Base-by-base conservation (phyloP, 2,329 filamentous ascomycete genomes). In the Fusarium sublunatum region DNA sequence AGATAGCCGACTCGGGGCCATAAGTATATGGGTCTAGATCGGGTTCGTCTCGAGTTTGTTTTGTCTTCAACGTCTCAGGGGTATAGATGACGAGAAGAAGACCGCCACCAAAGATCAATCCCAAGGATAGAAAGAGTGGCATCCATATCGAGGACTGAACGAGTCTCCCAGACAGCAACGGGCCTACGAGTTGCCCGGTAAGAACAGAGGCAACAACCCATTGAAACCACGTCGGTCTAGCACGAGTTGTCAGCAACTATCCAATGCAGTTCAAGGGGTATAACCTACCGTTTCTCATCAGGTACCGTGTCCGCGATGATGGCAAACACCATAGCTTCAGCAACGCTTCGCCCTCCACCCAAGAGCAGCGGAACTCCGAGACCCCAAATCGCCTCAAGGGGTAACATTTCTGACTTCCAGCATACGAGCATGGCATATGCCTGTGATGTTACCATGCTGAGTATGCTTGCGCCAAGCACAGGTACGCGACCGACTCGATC, bases 271-370 rank as follows among this genome's bases (percentile, higher is more conserved):
- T 32, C 15, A 12, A 10, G 6, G 7, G 22, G 12, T 12, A 24
- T 4, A 26, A 55, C 47, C 56, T 55, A 60, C 71, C 66, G 51
- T 24, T 61, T 65, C 10, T 47, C 36, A 22, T 54, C 40, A 13
- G 64, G 45, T 12, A 55, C 58, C 7, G 49, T 48, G 25, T 72
- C 68, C n/a, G 62, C 66, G 32, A 71, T 58, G 24, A 70, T 64
- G 31, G 71, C 58, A 44, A 73, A 73, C 11, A 72, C 56, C 63
- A 72, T 72, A 28, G 70, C 68, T 31, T 73, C 71, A 12, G 61
- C 65, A 26, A 73, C 65, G 25, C 61, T 57, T 15, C 61, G 54
- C 6, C 71, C 70, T 8, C 71, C 71, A 2, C 71, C 69, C n/a
- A 71, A 11, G 24, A 73, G 46, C 9, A 71, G 38, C 7, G 64